Evolutionary conservation across 2,329 filamentous ascomycete genomes (phyloP), one percentile per base, ranked within the genome.

Genomic region (Falciphora oryzae): DNA sequence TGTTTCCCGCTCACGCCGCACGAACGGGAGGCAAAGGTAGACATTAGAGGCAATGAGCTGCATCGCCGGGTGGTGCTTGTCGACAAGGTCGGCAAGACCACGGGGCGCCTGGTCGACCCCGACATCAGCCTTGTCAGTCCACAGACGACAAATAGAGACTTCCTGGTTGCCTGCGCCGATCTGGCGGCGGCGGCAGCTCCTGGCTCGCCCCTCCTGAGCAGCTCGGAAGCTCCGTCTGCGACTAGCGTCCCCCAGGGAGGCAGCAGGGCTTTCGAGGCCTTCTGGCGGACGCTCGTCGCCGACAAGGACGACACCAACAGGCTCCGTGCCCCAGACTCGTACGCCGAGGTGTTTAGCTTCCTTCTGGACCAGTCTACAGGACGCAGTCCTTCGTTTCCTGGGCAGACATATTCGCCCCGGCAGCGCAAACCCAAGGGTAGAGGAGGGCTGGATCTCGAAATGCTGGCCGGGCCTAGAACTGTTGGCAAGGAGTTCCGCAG

Each of bases 281-380:
- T 60, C 11, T 60, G 59, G 59, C 31, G 59, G 18, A 60, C 59
- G 0, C 18, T 60, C 3, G 59, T 60, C 22, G 59, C 22, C 11
- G 22, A 60, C 22, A 60, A 60, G 31, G 59, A 60, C 22, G 59
- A 31, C 31, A 35, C 13, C 14, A 60, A 60, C 59, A n/a, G 31
- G 31, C 31, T 25, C 11, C 59, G 59, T 10, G 59, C 59, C 2
- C 59, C 59, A 27, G n/a, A 31, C 10, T 38, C 31, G 13, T 60
- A 35, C 38, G 59, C 14, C n/a, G 59, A 60, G 31, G 3, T 38
- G 3, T 35, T 60, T n/a, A 60, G 59, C n/a, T 35, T 60, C 59
- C 31, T 60, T 1, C 59, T 60, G 22, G 59, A 60, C 18, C 31
- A 60, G 59, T 60, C 59, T 7, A 60, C 59, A 4, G 59, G 59